Percentiles rank a stretch among this genome's conserved stretches.
Evolutionary conservation across 495 filamentous ascomycete species (phyloP).

Genomic region (Massariosphaeria phaeospora): DNA sequence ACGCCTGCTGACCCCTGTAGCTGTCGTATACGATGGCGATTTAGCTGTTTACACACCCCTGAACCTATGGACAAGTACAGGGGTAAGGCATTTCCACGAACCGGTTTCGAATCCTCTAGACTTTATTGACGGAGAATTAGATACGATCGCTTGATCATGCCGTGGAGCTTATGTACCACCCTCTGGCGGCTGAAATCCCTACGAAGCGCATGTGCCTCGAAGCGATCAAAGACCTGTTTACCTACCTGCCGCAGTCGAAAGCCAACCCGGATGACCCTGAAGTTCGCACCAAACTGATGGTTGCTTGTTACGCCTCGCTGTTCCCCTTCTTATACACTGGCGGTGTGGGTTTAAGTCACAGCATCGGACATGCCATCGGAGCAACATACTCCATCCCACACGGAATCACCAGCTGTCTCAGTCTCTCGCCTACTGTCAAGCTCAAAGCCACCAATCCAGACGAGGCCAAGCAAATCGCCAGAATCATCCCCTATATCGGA

Average conservation of each 20-base stretch:
- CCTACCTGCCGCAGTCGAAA: slow-evolving; percentile 30
- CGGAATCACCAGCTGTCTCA: slow-evolving; percentile 35
- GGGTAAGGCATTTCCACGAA: slow-evolving; percentile 7
- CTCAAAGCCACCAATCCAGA: slow-evolving; percentile 32
- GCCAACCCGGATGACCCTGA: slow-evolving; percentile 25
- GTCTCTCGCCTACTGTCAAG: slow-evolving; percentile 31
- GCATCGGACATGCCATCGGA: slow-evolving; percentile 34
- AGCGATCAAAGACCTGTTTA: slow-evolving; percentile 31
- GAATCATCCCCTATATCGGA: slow-evolving; percentile 31
- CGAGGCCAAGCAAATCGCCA: slow-evolving; percentile 33
- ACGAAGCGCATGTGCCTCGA: slow-evolving; percentile 30
- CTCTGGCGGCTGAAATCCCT: slow-evolving; percentile 33
- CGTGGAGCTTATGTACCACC: slow-evolving; percentile 35
- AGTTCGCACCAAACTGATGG: slow-evolving; percentile 22
- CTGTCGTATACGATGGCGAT: slow-evolving; percentile 33
- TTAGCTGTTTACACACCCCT: slow-evolving; percentile 31
- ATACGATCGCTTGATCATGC: slow-evolving; percentile 35
- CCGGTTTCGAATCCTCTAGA: neutral
- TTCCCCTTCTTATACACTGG: slow-evolving; percentile 30
- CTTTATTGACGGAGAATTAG: neutral
- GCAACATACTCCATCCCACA: slow-evolving; percentile 33
- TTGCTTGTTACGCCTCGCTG: slow-evolving; percentile 30
- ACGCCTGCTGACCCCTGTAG: neutral
- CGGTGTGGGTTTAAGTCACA: slow-evolving; percentile 33
- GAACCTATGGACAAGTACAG: slow-evolving; percentile 33